Conservation (phyloP, 345 rosid genomes). For the Murraya paniculata region DNA sequence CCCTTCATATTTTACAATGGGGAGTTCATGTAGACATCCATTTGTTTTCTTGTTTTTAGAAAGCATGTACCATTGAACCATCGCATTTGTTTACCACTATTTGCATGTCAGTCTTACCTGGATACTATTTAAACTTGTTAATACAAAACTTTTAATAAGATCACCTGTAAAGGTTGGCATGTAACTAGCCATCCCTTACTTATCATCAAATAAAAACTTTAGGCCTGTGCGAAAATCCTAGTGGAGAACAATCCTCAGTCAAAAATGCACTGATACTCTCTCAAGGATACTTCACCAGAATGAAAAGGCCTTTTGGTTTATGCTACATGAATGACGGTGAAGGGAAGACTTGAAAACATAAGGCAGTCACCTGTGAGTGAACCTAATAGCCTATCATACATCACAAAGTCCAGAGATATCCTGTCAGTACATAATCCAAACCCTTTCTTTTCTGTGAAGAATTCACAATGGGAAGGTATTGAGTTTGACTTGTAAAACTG, state of each 20-base stretch:
- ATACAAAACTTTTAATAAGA: background rate
- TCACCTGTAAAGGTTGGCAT: background rate
- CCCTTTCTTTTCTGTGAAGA: background rate
- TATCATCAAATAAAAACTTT: no score
- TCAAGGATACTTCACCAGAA: background rate
- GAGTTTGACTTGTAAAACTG: background rate
- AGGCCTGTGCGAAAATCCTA: background rate
- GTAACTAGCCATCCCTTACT: background rate
- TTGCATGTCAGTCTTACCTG: background rate
- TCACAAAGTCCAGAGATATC: background rate
- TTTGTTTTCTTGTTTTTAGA: background rate
- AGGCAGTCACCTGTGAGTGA: background rate
- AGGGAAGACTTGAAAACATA: background rate
- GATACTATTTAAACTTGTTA: background rate
- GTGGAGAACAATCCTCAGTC: background rate
- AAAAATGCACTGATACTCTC: background rate
- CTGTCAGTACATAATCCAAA: background rate
- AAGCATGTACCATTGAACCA: background rate
- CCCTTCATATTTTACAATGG: background rate
- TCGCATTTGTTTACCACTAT: background rate
- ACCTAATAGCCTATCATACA: background rate
- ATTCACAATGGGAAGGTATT: background rate
- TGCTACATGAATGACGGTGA: no score
- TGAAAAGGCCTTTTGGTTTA: no score
- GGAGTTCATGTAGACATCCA: background rate